Evolutionary conservation across 2,329 filamentous ascomycete genomes (phyloP).

Genomic region (Curvularia lunata): DNA sequence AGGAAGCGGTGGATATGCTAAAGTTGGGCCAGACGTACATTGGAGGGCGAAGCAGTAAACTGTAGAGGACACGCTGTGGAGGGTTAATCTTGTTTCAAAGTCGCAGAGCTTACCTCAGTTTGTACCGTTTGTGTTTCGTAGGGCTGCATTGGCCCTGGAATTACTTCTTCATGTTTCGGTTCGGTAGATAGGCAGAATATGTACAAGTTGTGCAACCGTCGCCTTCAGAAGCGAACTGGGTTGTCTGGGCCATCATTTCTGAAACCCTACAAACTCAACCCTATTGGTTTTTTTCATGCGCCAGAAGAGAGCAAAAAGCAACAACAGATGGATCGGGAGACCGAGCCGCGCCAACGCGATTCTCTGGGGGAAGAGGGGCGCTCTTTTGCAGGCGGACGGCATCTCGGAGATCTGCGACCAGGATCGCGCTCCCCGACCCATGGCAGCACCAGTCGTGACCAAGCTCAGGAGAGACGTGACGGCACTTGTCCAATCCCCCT

Average conservation of each 20-base stretch:
- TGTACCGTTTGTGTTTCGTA: background rate
- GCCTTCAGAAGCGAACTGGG: background rate
- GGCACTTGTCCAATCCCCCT: slow-evolving; percentile 5
- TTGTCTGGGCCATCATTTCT: background rate
- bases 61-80: slow-evolving; percentile 27
- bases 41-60: slow-evolving; percentile 39
- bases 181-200: background rate
- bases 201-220: slow-evolving; percentile 11
- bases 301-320: background rate
- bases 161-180: slow-evolving; percentile 6
- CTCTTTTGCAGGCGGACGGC: slow-evolving; percentile 14
- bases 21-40: slow-evolving; percentile 47
- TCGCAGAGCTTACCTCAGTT: background rate
- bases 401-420: slow-evolving; percentile 30
- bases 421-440: slow-evolving; percentile 24
- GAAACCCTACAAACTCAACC: background rate
- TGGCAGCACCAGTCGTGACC: slow-evolving; percentile 11
- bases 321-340: background rate
- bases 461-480: slow-evolving; percentile 25
- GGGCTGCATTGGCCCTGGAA: background rate
- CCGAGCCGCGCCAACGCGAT: background rate
- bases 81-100: background rate
- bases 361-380: background rate
- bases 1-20: slow-evolving; percentile 49
- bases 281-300: background rate